Conservation (phyloP, 1,139 yeast species). For the Diutina ranongensis region DNA sequence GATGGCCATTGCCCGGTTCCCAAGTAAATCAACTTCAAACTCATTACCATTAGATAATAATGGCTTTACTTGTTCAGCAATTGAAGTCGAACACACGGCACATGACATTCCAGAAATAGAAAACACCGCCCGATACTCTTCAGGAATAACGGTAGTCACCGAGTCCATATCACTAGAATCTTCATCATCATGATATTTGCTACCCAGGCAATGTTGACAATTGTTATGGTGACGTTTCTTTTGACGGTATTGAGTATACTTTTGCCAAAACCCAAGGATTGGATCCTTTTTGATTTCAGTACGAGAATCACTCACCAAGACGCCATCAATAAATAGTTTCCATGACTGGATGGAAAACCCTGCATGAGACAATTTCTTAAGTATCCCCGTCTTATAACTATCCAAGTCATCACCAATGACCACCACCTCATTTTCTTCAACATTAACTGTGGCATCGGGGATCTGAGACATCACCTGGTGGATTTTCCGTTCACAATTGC, state of each 20-base stretch:
- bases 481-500: slow-evolving; percentile 5
- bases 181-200: slow-evolving; percentile 6
- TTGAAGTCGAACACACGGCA: slow-evolving; percentile 41
- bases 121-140: slow-evolving; percentile 37
- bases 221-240: slow-evolving; percentile 1
- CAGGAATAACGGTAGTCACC: slow-evolving; percentile 9
- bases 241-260: slow-evolving; percentile 7
- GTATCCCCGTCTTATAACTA: background rate
- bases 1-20: slow-evolving; percentile 33
- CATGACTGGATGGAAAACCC: background rate
- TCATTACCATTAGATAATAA: slow-evolving; percentile 14
- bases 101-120: slow-evolving; percentile 59
- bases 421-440: background rate
- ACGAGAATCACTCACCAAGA: background rate
- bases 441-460: background rate
- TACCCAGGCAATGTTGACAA: background rate
- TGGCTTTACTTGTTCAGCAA: slow-evolving; percentile 31
- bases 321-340: background rate
- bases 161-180: slow-evolving; percentile 16
- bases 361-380: background rate
- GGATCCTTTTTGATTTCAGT: background rate
- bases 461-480: background rate
- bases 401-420: background rate
- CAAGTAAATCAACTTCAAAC: slow-evolving; percentile 26
- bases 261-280: background rate